Base-by-base conservation (phyloP, 2,329 filamentous ascomycete species). In the Bipolaris oryzae region DNA sequence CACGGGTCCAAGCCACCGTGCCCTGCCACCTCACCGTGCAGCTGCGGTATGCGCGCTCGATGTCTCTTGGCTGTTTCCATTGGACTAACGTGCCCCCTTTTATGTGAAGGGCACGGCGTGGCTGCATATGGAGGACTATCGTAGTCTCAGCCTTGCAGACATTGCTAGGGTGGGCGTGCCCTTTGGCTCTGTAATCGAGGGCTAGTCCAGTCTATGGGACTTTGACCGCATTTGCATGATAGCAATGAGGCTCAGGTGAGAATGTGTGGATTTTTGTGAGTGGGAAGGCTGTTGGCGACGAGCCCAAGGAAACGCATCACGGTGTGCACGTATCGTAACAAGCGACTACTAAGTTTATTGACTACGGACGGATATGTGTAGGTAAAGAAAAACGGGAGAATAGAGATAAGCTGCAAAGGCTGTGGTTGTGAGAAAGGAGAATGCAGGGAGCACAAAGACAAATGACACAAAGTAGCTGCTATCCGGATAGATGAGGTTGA, bases 1-100 rank as follows among this genome's bases (percentile, higher is more conserved):
- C 25, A 38, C n/a, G 44, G 20, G 28, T 21, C 43, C 20, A 51
- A 57, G 57, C 57, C 57, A 41, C 37, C 31, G 34, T 5, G 39
- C 39, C 46, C 52, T 15, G 33, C 52, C 39, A 45, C 28, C 33
- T 50, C 52, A 50, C 7, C 44, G 7, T 34, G 16, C 21, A 37
- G 39, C 39, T 25, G 39, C 31, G 7, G 15, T 28, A 43, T 51
- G 39, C 39, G 39, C 20, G 23, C 45, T n/a, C 28, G 38, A 23
- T 16, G 31, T 34, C 33, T 5, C 21, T 18, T 13, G 13, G 5
- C 2, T 1, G 15, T 7, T 7, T 44, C 15, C 5, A 50, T 55
- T 55, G 52, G 46, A 33, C 13, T 9, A 2, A 5, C 11, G 25
- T 43, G 46, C 52, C 45, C 39, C 28, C 25, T 33, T 20, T 25